phyloP scores from a whole-genome alignment of 345 rosid genomes.

The Stellera chamaejasme region DNA sequence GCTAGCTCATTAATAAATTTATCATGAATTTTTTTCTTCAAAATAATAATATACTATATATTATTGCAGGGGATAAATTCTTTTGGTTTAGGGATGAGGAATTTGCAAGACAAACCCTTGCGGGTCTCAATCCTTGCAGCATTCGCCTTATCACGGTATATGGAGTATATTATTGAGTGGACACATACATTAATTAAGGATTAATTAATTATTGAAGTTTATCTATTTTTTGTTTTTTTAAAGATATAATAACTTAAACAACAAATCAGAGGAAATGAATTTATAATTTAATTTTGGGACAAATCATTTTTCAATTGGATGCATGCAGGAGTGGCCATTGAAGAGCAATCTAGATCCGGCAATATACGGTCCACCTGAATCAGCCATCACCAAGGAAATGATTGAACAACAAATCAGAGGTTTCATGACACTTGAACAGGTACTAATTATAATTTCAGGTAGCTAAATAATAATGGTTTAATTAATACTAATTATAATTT shows the following conservation, averaged over 20 bases:
- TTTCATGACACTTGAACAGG: conserved; percentile 37
- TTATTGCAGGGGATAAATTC: conserved; percentile 50
- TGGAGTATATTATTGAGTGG: not conserved
- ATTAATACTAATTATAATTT: not conserved
- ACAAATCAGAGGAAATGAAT: too few relatives aligned
- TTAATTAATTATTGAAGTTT: too few relatives aligned
- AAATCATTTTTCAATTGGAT: not conserved
- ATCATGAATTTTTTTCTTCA: too few relatives aligned
- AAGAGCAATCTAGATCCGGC: conserved; percentile 59
- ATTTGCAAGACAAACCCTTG: conserved; percentile 67
- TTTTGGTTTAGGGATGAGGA: conserved; percentile 81
- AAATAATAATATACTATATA: not conserved
- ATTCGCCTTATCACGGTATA: conserved; percentile 45
- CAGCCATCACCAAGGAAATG: conserved; percentile 54
- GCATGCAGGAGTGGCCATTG: conserved; percentile 77
- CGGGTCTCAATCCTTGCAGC: conserved; percentile 65
- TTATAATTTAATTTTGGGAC: too few relatives aligned
- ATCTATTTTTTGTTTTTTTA: too few relatives aligned
- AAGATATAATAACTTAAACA: too few relatives aligned
- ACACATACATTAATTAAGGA: too few relatives aligned
- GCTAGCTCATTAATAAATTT: too few relatives aligned
- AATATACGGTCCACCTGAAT: conserved; percentile 51
- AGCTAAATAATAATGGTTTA: too few relatives aligned
- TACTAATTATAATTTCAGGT: too few relatives aligned
- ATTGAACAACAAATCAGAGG: conserved; percentile 48